Evolutionary conservation across 805 yeast genomes (phyloP).

Genomic region (Saccharomycopsis synnaedendra): DNA sequence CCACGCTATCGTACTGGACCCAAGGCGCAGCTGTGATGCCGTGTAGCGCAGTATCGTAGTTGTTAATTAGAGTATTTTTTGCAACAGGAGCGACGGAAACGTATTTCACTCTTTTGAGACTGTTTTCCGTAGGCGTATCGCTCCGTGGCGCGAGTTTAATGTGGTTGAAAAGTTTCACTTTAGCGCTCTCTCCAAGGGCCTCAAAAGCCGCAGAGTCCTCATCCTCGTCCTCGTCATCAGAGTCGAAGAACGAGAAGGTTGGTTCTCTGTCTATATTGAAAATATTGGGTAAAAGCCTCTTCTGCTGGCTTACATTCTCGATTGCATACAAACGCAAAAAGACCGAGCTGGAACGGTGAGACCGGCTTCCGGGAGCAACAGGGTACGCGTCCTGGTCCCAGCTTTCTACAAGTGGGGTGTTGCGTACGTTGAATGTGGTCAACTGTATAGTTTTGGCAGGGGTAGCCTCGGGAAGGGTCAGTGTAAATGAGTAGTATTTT

Average conservation of each 20-base stretch:
- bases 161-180: conserved; percentile 12
- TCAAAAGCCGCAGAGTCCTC: conserved; percentile 1
- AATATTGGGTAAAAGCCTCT: conserved; percentile 14
- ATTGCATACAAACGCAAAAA: conserved; percentile 16
- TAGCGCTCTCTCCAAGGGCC: conserved; percentile 12
- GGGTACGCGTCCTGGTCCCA: conserved; percentile 6
- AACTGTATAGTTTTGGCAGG: conserved; percentile 2
- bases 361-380: conserved; percentile 1
- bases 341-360: conserved; percentile 10
- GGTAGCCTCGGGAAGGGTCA: background rate
- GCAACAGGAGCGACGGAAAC: background rate
- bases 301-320: conserved; percentile 11
- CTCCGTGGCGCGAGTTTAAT: conserved; percentile 15
- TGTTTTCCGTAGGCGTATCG: conserved; percentile 7
- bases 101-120: conserved; percentile 6
- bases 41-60: background rate
- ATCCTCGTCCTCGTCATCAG: conserved; percentile 4
- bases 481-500: background rate
- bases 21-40: conserved; percentile 6
- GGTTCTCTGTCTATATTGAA: conserved; percentile 2
- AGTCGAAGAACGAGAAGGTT: background rate
- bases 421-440: conserved; percentile 12
- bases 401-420: conserved; percentile 11
- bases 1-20: conserved; percentile 11
- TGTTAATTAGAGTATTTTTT: background rate